A percentile compares a stretch with the other conserved stretches of the same genome.
phyloP scores from a whole-genome alignment of 208 protist genomes.

The Leishmania martiniquensis region DNA sequence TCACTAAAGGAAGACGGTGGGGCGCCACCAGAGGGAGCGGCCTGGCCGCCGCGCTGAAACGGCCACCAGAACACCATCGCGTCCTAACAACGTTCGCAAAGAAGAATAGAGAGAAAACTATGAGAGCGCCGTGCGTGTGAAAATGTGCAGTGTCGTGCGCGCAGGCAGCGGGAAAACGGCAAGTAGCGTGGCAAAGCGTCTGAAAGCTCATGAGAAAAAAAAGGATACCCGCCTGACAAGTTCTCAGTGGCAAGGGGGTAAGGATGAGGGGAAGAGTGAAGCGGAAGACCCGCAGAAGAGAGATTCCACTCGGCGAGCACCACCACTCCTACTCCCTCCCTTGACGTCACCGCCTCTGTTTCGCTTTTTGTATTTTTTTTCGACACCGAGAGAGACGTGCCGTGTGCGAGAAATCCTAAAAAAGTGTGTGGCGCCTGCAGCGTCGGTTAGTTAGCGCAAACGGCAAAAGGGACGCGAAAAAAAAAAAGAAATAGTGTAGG shows the following conservation, averaged over 20 bases:
- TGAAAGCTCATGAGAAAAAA: neutral
- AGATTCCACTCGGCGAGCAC: neutral
- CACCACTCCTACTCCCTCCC: neutral
- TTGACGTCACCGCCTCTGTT: neutral
- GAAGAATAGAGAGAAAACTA: neutral
- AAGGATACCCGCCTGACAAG: neutral
- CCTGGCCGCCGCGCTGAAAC: slow-evolving; percentile 10
- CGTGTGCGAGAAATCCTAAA: neutral
- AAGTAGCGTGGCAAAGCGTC: neutral
- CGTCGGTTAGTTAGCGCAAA: neutral
- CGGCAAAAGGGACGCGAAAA: slow-evolving; percentile 11
- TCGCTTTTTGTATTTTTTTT: neutral
- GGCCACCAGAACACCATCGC: slow-evolving; percentile 34
- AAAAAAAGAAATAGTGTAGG: slow-evolving; percentile 3
- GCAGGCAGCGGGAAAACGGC: neutral
- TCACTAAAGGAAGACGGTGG: slow-evolving; percentile 7
- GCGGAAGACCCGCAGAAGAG: neutral
- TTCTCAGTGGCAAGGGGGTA: neutral
- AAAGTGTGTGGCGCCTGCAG: neutral
- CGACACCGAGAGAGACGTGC: neutral
- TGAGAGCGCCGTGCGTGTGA: neutral
- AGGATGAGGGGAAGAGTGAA: too few relatives aligned
- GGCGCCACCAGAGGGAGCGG: neutral
- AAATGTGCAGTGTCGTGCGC: neutral
- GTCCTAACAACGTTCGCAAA: neutral